These are phyloP conservation scores for Ophiostoma australiae DNA, from an alignment of 2,329 filamentous ascomycete species.

Conservation along the genomic window DNA sequence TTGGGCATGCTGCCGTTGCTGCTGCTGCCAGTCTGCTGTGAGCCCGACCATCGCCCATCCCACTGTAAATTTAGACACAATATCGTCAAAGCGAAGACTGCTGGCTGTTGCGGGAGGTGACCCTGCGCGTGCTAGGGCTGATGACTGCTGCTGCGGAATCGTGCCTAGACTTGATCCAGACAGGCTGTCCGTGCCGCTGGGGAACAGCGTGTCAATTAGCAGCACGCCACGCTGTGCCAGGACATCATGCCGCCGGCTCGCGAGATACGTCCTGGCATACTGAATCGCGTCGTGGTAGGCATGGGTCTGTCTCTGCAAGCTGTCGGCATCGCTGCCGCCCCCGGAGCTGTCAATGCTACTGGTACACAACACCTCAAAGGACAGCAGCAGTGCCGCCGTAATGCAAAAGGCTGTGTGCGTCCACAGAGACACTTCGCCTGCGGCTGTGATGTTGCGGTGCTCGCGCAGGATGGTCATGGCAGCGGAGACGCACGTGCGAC, in stretches of 20 bases:
- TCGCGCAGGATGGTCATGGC: slow-evolving; percentile 36
- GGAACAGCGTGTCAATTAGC: slow-evolving; percentile 28
- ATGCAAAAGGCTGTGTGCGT: slow-evolving; percentile 32
- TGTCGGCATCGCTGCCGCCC: background rate
- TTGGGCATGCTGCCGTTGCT: slow-evolving; percentile 16
- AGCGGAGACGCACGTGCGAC: slow-evolving; percentile 36
- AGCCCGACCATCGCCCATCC: slow-evolving; percentile 27
- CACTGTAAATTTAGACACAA: slow-evolving; percentile 25
- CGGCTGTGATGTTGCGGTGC: slow-evolving; percentile 27
- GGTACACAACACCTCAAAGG: slow-evolving; percentile 29
- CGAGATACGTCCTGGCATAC: slow-evolving; percentile 26
- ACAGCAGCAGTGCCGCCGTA: slow-evolving; percentile 30
- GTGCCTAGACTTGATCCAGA: background rate
- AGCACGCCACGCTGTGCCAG: slow-evolving; percentile 28
- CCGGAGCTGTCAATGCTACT: background rate
- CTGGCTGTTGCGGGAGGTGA: background rate
- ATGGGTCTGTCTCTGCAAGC: slow-evolving; percentile 10
- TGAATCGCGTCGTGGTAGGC: slow-evolving; percentile 24
- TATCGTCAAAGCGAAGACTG: slow-evolving; percentile 25
- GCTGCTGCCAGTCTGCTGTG: slow-evolving; percentile 21
- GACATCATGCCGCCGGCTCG: slow-evolving; percentile 26
- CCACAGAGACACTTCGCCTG: slow-evolving; percentile 30
- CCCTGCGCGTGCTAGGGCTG: background rate
- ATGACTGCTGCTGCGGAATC: background rate
- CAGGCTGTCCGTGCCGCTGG: slow-evolving; percentile 14